These are phyloP conservation scores for Adiantum capillusveneris DNA, from an alignment of 75 land plant species.

Conservation along the genomic window DNA sequence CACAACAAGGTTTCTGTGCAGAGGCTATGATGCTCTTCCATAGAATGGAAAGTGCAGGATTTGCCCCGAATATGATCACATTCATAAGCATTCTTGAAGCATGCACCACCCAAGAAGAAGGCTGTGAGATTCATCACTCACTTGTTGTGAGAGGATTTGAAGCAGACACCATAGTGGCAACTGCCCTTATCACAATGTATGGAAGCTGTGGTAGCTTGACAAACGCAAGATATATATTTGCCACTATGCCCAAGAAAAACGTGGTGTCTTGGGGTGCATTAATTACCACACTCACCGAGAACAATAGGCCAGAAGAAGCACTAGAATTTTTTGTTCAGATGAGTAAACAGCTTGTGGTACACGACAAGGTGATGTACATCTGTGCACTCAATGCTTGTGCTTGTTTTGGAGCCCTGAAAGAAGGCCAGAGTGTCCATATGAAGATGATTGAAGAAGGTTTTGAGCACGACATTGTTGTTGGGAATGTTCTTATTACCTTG, in stretches of 20 bases:
- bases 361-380: slow-evolving; percentile 44
- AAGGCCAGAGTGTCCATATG: slow-evolving; percentile 53
- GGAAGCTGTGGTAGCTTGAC: slow-evolving; percentile 24
- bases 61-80: slow-evolving; percentile 45
- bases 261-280: slow-evolving; percentile 50
- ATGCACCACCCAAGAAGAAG: slow-evolving; percentile 36
- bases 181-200: slow-evolving; percentile 47
- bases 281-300: slow-evolving; percentile 43
- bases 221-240: slow-evolving; percentile 41
- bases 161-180: too few relatives aligned
- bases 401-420: slow-evolving; percentile 21
- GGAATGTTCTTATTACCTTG: slow-evolving; percentile 52
- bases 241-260: slow-evolving; percentile 39
- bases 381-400: slow-evolving; percentile 47
- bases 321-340: slow-evolving; percentile 34
- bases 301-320: slow-evolving; percentile 36
- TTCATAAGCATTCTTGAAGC: slow-evolving; percentile 46
- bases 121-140: slow-evolving; percentile 9
- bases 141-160: too few relatives aligned
- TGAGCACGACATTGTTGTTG: slow-evolving; percentile 37
- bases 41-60: slow-evolving; percentile 23
- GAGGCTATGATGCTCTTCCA: slow-evolving; percentile 24
- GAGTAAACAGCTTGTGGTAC: slow-evolving; percentile 19
- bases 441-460: slow-evolving; percentile 37
- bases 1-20: slow-evolving; percentile 16